Conservation (phyloP, 1,139 yeast genomes). For the Eremothecium cymbalariae region DNA sequence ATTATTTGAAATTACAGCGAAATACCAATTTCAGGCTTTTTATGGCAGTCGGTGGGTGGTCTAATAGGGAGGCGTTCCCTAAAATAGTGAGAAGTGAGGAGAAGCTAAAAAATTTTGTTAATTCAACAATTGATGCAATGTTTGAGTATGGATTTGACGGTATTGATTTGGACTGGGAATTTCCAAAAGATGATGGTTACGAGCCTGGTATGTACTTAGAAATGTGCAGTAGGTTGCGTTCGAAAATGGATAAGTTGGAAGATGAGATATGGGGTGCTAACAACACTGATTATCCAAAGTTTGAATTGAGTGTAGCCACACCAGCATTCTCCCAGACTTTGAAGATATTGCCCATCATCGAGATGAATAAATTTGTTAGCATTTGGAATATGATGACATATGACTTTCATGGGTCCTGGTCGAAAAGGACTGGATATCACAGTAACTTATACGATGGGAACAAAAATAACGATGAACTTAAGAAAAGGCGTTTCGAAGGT, state of each 20-base stretch:
- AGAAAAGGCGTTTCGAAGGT: slow-evolving; percentile 10
- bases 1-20: slow-evolving; percentile 38
- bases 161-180: slow-evolving; percentile 93
- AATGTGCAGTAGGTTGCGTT: slow-evolving; percentile 40
- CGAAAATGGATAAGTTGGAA: slow-evolving; percentile 37
- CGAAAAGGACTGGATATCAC: slow-evolving; percentile 52
- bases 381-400: slow-evolving; percentile 89
- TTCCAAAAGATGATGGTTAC: slow-evolving; percentile 42
- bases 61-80: slow-evolving; percentile 48
- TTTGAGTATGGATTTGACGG: slow-evolving; percentile 70
- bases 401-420: slow-evolving; percentile 80
- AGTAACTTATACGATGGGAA: slow-evolving; percentile 50
- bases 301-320: slow-evolving; percentile 61
- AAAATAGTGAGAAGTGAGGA: slow-evolving; percentile 36
- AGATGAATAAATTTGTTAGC: slow-evolving; percentile 50
- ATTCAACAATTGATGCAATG: slow-evolving; percentile 43
- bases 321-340: slow-evolving; percentile 56
- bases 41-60: slow-evolving; percentile 88
- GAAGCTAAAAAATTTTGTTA: slow-evolving; percentile 43
- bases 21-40: slow-evolving; percentile 49
- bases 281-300: slow-evolving; percentile 29
- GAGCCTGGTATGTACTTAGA: slow-evolving; percentile 44
- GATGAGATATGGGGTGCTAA: slow-evolving; percentile 16
- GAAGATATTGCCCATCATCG: slow-evolving; percentile 36
- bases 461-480: neutral